A percentile compares a stretch with the other conserved stretches of the same genome.
phyloP scores from a whole-genome alignment of 2,329 filamentous ascomycete genomes.

The Aaosphaeria arxii region DNA sequence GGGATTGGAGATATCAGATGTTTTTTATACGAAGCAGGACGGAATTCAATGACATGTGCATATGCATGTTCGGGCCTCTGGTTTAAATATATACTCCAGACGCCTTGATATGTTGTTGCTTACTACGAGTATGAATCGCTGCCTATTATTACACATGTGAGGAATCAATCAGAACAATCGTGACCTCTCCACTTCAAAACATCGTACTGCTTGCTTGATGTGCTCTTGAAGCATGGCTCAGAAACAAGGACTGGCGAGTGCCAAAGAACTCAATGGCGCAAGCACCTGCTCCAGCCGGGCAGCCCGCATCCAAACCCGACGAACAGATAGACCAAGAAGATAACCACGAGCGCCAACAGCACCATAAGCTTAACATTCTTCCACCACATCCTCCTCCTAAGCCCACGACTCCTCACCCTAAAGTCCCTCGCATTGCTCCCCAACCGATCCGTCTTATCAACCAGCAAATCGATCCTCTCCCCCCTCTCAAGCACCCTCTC shows the following conservation, averaged over 20 bases:
- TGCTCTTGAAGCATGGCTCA: no score
- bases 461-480: slow-evolving; percentile 87
- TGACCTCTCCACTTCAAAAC: no score
- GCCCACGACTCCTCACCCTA: slow-evolving; percentile 75
- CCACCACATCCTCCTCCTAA: slow-evolving; percentile 98
- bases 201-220: no score
- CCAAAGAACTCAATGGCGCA: neutral
- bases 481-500: slow-evolving; percentile 81
- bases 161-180: no score
- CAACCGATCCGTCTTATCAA: slow-evolving; percentile 93
- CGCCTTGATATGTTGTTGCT: no score
- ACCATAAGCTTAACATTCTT: slow-evolving; percentile 97
- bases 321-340: slow-evolving; percentile 69
- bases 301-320: slow-evolving; percentile 71
- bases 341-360: slow-evolving; percentile 67
- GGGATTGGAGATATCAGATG: no score
- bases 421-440: slow-evolving; percentile 90
- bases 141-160: no score
- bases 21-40: no score
- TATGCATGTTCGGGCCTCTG: no score
- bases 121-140: no score
- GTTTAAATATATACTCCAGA: no score
- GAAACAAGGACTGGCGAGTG: neutral
- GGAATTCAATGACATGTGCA: no score
- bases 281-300: slow-evolving; percentile 42